These are phyloP conservation scores for Trichomonas gallinae DNA, from an alignment of 208 protist species.

Conservation along the genomic window DNA sequence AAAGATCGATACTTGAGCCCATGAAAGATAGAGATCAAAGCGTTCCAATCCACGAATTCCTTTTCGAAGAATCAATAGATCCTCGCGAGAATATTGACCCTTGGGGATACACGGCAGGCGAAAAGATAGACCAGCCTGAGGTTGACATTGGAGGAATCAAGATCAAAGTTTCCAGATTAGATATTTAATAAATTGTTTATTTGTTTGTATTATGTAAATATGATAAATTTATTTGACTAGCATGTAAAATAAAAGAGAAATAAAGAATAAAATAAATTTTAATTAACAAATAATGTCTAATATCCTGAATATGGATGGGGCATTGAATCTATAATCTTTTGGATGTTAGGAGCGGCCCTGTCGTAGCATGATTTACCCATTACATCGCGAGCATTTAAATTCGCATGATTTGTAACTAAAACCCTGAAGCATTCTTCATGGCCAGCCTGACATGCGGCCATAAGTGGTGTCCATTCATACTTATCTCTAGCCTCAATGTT, in stretches of 20 bases:
- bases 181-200: not conserved
- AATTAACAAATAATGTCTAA: no score
- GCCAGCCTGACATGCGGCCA: not conserved
- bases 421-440: not conserved
- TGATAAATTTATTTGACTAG: not conserved
- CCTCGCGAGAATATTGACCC: not conserved
- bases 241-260: no score
- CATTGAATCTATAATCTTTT: not conserved
- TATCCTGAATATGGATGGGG: no score
- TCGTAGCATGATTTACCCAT: not conserved
- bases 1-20: no score
- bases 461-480: not conserved
- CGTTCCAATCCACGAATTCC: not conserved
- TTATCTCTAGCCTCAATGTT: not conserved
- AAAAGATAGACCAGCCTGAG: not conserved
- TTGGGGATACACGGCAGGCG: not conserved
- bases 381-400: not conserved
- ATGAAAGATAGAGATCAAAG: not conserved
- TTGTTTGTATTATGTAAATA: not conserved
- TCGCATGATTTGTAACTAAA: not conserved
- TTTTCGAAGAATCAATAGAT: conserved; percentile 16
- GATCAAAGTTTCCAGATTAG: not conserved
- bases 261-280: not conserved
- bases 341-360: not conserved
- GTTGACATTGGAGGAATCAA: not conserved